Percentiles rank a stretch among this genome's conserved stretches.
Conservation (phyloP, 306 rosid species). For the Purshia tridentata region DNA sequence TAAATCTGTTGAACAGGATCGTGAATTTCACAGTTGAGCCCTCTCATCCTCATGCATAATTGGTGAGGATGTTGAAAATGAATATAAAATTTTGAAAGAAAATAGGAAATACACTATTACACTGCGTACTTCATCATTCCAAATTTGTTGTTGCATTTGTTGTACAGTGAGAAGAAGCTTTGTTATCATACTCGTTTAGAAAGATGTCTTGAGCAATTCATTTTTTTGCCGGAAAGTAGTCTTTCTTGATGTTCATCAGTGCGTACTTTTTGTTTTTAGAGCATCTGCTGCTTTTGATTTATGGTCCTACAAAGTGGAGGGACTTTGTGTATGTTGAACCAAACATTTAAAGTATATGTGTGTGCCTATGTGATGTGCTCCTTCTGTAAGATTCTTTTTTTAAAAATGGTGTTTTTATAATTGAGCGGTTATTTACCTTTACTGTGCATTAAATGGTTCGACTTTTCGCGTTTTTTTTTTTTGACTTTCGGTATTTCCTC, state of each 20-base stretch:
- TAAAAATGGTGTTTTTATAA: too few relatives aligned
- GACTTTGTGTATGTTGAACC: too few relatives aligned
- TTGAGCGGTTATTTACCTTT: too few relatives aligned
- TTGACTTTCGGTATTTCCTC: neutral
- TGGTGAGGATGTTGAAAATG: slow-evolving; percentile 9
- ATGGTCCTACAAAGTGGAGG: too few relatives aligned
- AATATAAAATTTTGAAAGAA: slow-evolving; percentile 26
- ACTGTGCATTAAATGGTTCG: too few relatives aligned
- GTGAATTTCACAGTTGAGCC: slow-evolving; percentile 73
- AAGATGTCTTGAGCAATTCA: neutral
- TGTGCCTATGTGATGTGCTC: too few relatives aligned
- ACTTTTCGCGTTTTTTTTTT: neutral
- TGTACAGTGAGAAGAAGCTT: neutral
- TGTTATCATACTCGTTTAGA: neutral
- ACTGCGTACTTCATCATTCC: neutral
- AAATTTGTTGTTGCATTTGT: neutral
- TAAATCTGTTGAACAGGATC: slow-evolving; percentile 83
- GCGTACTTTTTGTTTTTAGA: neutral
- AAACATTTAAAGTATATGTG: too few relatives aligned
- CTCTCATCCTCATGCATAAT: slow-evolving; percentile 36
- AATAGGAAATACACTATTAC: neutral
- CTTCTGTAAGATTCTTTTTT: too few relatives aligned
- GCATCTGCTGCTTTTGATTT: neutral
- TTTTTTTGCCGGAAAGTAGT: neutral
- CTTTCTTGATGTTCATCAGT: neutral